These are phyloP conservation scores for Pseudotsuga menziesii DNA, from an alignment of 75 land plant genomes.

Conservation along the genomic window DNA sequence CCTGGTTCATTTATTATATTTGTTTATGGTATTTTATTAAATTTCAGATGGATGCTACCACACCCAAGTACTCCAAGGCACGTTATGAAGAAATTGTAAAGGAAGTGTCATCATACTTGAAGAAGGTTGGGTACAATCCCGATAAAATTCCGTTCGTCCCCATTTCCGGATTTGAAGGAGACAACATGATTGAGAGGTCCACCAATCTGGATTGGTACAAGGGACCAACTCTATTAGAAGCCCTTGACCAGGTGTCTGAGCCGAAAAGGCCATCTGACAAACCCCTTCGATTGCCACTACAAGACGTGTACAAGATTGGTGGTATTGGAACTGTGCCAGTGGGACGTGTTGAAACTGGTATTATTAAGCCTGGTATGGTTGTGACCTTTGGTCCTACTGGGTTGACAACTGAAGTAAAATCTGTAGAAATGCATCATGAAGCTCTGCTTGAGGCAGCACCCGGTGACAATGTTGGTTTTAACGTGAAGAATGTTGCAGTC, in stretches of 20 bases:
- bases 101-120: constrained; percentile 61
- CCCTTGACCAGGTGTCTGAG: constrained; percentile 36
- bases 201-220: constrained; percentile 53
- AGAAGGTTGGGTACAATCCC: constrained; percentile 59
- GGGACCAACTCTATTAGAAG: constrained; percentile 45
- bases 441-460: constrained; percentile 43
- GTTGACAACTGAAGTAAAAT: constrained; percentile 50
- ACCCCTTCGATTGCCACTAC: constrained; percentile 49
- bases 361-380: constrained; percentile 47
- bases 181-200: constrained; percentile 55
- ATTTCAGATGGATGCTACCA: constrained; percentile 53
- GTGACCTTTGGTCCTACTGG: constrained; percentile 47
- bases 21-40: background rate
- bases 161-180: constrained; percentile 59
- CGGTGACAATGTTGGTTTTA: constrained; percentile 62
- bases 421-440: constrained; percentile 59
- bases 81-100: constrained; percentile 55
- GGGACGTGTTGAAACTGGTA: constrained; percentile 45
- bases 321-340: constrained; percentile 57
- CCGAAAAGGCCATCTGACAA: constrained; percentile 55
- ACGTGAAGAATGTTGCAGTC: constrained; percentile 67
- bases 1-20: too few species aligned
- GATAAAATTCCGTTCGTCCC: constrained; percentile 56
- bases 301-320: constrained; percentile 58
- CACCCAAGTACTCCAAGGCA: constrained; percentile 63